These are phyloP conservation scores for Tetrapisispora arboricola DNA, from an alignment of 805 yeast species.

Conservation along the genomic window DNA sequence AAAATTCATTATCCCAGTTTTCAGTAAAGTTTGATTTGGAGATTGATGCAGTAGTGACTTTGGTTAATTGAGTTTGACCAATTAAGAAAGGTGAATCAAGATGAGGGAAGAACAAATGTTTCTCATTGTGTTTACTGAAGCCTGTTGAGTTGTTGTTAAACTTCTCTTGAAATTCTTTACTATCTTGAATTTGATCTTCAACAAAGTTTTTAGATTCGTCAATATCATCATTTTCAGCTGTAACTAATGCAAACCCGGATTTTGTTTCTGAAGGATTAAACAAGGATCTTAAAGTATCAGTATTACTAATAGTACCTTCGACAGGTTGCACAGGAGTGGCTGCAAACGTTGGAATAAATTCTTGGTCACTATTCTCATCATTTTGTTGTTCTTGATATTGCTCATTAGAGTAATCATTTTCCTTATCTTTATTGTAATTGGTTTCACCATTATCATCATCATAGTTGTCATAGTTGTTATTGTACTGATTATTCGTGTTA, in stretches of 20 bases:
- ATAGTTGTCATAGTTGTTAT: neutral
- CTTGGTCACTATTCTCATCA: conserved; percentile 30
- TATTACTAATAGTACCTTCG: conserved; percentile 32
- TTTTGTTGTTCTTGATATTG: conserved; percentile 14
- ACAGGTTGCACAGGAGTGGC: conserved; percentile 6
- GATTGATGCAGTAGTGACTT: conserved; percentile 26
- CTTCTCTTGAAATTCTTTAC: conserved; percentile 5
- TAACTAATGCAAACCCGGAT: conserved; percentile 34
- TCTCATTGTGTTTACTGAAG: conserved; percentile 28
- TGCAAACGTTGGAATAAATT: conserved; percentile 49
- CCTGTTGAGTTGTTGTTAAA: conserved; percentile 13
- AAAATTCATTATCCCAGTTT: conserved; percentile 67
- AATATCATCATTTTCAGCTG: conserved; percentile 39
- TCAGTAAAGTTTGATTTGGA: conserved; percentile 28
- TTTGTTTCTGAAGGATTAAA: conserved; percentile 38
- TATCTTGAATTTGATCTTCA: conserved; percentile 27
- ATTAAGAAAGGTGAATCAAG: conserved; percentile 75
- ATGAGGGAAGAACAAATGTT: conserved; percentile 73
- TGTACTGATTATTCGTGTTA: neutral
- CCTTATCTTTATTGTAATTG: neutral
- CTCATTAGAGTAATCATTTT: neutral
- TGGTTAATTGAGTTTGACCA: conserved; percentile 72
- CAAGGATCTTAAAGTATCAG: conserved; percentile 54
- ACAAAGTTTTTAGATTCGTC: conserved; percentile 27
- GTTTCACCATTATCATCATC: conserved; percentile 1